Percentiles rank a stretch among this genome's conserved stretches.
Evolutionary conservation across 164 flowering plant species (phyloP).

Genomic region (Liriodendron chinense): DNA sequence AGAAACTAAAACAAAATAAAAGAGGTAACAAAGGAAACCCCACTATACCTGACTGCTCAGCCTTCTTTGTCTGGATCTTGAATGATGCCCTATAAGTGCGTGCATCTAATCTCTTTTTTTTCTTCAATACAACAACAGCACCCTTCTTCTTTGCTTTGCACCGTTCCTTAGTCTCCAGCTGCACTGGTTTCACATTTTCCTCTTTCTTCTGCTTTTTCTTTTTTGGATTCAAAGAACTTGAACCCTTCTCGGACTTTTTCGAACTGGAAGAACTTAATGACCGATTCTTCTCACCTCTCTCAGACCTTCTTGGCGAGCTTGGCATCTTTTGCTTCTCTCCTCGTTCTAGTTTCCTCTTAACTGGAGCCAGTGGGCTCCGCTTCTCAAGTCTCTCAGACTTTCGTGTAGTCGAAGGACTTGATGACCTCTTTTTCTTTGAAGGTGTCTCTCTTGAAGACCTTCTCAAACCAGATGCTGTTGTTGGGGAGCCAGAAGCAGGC

Average conservation of each 20-base stretch:
- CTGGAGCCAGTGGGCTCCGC: constrained; percentile 17
- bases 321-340: constrained; percentile 32
- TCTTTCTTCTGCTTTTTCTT: constrained; percentile 23
- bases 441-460: constrained; percentile 48
- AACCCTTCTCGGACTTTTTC: constrained; percentile 33
- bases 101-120: constrained; percentile 33
- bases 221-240: constrained; percentile 21
- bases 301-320: constrained; percentile 50
- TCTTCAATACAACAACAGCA: constrained; percentile 7
- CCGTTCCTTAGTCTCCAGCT: constrained; percentile 13
- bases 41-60: not conserved
- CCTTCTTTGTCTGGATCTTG: constrained; percentile 13
- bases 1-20: not conserved
- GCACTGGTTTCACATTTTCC: constrained; percentile 27
- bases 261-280: constrained; percentile 30
- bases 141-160: constrained; percentile 13
- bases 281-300: constrained; percentile 30
- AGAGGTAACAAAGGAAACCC: not conserved
- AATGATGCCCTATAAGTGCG: constrained; percentile 36
- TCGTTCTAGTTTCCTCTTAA: constrained; percentile 32
- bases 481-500: constrained; percentile 16
- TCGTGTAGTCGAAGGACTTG: constrained; percentile 23
- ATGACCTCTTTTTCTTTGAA: constrained; percentile 18
- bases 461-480: constrained; percentile 34
- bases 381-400: constrained; percentile 49